A percentile compares a stretch with the other conserved stretches of the same genome.
Evolutionary conservation across 2,329 filamentous ascomycete species (phyloP).

Genomic region (Hypoxylon sp.): DNA sequence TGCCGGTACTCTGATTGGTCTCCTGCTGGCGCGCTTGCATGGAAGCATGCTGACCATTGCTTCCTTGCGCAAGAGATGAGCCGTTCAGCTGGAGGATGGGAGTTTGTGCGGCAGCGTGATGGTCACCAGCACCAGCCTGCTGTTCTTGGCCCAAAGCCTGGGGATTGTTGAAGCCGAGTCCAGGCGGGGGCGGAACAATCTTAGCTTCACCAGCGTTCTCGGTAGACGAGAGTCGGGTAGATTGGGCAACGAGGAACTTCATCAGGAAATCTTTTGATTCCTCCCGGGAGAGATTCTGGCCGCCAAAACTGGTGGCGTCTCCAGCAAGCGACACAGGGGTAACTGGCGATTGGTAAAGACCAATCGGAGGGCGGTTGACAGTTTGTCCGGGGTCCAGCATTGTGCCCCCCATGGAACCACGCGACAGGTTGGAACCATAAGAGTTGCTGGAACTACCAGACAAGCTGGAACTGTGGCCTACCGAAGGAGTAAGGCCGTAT

Average conservation of each 20-base stretch:
- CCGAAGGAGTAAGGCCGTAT: background rate
- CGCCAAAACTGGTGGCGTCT: background rate
- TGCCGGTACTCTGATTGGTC: background rate
- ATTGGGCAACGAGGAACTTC: background rate
- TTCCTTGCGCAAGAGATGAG: too few relatives aligned
- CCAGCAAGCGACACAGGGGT: background rate
- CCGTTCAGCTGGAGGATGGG: background rate
- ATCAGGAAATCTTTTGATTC: background rate
- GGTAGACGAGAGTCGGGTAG: background rate
- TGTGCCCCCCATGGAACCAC: background rate
- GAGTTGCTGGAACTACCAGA: background rate
- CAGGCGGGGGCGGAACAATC: background rate
- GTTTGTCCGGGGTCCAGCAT: background rate
- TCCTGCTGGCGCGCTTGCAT: background rate
- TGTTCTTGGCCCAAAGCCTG: background rate
- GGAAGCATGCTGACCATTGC: background rate
- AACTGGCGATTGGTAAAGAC: background rate
- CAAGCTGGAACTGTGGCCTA: background rate
- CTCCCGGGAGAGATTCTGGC: background rate
- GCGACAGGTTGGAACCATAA: background rate
- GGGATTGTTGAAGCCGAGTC: background rate
- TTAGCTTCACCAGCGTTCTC: background rate
- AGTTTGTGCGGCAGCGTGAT: background rate
- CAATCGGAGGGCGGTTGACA: background rate
- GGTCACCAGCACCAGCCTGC: background rate